Evolutionary conservation across 2,329 filamentous ascomycete genomes (phyloP).

Genomic region (Gyromitra esculenta): DNA sequence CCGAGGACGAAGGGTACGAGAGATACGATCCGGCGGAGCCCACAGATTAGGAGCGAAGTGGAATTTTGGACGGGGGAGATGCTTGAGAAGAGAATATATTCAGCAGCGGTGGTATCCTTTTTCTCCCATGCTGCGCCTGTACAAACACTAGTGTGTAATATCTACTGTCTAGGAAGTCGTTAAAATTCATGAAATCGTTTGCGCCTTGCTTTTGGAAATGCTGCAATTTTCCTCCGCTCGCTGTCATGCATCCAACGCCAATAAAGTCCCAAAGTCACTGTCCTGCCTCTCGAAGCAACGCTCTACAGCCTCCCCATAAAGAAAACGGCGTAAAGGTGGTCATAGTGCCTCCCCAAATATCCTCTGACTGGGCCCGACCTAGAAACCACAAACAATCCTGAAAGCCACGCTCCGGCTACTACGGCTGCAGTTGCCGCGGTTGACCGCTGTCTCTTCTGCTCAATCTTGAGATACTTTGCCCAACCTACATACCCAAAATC

Average conservation of each 20-base stretch:
- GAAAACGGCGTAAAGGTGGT: constrained; percentile 55
- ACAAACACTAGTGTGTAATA: constrained; percentile 41
- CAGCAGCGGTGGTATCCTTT: constrained; percentile 23
- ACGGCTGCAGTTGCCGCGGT: constrained; percentile 33
- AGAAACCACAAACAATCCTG: constrained; percentile 53
- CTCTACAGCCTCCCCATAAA: constrained; percentile 25
- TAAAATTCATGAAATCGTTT: constrained; percentile 28
- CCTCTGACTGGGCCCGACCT: constrained; percentile 53
- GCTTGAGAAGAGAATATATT: constrained; percentile 47
- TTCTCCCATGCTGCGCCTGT: constrained; percentile 1
- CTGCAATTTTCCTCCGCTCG: constrained; percentile 10
- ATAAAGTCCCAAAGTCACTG: not conserved
- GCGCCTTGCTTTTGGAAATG: constrained; percentile 42
- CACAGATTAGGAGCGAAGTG: constrained; percentile 39
- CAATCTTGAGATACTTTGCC: constrained; percentile 49
- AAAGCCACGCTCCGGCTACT: constrained; percentile 55
- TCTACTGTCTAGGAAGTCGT: constrained; percentile 30
- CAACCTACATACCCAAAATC: constrained; percentile 44
- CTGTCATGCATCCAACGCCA: not conserved
- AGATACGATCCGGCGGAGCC: constrained; percentile 55
- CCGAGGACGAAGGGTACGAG: constrained; percentile 53
- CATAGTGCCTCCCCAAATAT: constrained; percentile 56
- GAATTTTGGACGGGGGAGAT: constrained; percentile 7
- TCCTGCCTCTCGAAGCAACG: not conserved
- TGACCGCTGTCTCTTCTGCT: constrained; percentile 35